Base-by-base conservation (phyloP, 495 filamentous ascomycete genomes). In the Neurospora discreta region DNA sequence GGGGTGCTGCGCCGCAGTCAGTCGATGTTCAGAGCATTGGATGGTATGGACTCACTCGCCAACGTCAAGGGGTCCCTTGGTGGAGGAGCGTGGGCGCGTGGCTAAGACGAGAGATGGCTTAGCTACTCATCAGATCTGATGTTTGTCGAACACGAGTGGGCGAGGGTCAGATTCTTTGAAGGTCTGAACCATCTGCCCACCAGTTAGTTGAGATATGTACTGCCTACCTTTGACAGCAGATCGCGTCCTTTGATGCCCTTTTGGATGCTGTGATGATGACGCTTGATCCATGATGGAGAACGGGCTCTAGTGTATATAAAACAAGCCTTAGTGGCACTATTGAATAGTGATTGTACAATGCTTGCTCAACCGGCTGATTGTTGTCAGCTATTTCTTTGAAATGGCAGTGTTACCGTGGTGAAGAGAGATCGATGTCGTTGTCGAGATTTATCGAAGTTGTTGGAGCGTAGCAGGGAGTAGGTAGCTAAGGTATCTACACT, bases 41-140 rank as follows among this genome's bases (percentile, higher is more conserved):
- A 10, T 70, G 2, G 71, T 65, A 39, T 65, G 72, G 39, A 78
- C 82, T 78, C 80, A 88, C 87, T 87, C 86, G 73, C 80, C 82
- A 41, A 80, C 78, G 69, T 89, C 87, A 1, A 89, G 80, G 0
- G 87, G 87, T 1, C 87, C 88, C 71, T 86, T 86, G 10, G 87
- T 89, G 16, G 86, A 84, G 8, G 84, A 82, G 65, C 84, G 80
- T 1, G 84, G 83, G 4, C 84, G 81, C 10, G 82, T 81, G 67
- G 84, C 82, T 86, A 77, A 15, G 10, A 40, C 38, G 30, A 65
- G 33, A 39, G 40, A 42, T 43, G 18, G 30, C 52, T 36, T 36
- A 36, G 33, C 33, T 36, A 5, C 33, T 36, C 0, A 3, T 36
- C 33, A 36, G 4, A 36, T 36, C 33, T 36, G 33, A 36, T 5